Evolutionary conservation across 106 monocot genomes (phyloP).

Genomic region (Platanthera zijinensis): DNA sequence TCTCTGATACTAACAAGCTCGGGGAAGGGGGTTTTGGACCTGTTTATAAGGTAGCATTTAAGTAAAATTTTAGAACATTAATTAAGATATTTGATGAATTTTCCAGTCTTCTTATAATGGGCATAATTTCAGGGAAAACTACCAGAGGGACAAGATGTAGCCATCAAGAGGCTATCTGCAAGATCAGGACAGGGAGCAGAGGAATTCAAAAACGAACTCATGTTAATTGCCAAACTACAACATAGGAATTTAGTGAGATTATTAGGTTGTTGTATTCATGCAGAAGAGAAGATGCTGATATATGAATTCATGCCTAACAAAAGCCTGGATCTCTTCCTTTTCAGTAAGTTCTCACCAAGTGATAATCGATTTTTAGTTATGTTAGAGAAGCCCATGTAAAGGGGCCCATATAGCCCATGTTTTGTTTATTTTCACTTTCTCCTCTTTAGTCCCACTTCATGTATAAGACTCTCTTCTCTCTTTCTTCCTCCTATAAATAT

Average conservation of each 20-base stretch:
- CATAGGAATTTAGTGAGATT: constrained; percentile 44
- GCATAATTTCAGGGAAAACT: constrained; percentile 19
- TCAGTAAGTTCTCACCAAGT: constrained; percentile 9
- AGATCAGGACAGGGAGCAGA: constrained; percentile 27
- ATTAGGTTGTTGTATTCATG: constrained; percentile 34
- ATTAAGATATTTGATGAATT: too few species aligned
- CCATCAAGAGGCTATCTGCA: constrained; percentile 39
- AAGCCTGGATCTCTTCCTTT: constrained; percentile 23
- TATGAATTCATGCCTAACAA: constrained; percentile 62
- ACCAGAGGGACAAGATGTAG: constrained; percentile 20
- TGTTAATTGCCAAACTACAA: constrained; percentile 33
- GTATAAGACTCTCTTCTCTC: too few species aligned
- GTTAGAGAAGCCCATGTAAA: too few species aligned
- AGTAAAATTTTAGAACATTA: not conserved
- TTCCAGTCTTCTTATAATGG: too few species aligned
- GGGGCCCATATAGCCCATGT: too few species aligned
- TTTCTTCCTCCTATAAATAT: too few species aligned
- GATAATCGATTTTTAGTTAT: not conserved
- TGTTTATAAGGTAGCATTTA: constrained; percentile 32
- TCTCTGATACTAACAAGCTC: constrained; percentile 15
- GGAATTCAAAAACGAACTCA: constrained; percentile 38
- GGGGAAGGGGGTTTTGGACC: constrained; percentile 28
- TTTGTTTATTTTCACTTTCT: too few species aligned
- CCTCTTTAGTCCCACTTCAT: too few species aligned
- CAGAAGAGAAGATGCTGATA: constrained; percentile 36